phyloP scores from a whole-genome alignment of 2,329 filamentous ascomycete genomes.

The Clarireedia homoeocarpa region DNA sequence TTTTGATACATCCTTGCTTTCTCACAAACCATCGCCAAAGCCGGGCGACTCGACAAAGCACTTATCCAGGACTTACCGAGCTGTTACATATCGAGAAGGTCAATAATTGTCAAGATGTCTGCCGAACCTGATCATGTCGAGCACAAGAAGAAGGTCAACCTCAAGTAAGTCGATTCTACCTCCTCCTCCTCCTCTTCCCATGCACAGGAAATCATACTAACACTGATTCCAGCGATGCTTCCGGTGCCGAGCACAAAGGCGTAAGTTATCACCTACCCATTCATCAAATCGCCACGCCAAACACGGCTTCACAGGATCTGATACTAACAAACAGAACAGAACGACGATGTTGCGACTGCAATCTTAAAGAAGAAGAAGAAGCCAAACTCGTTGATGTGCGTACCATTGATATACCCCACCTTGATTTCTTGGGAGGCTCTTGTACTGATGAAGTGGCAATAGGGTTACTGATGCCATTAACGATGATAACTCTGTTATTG shows the following conservation, averaged over 20 bases:
- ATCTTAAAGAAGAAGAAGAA: slow-evolving; percentile 99
- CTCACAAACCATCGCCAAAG: not conserved
- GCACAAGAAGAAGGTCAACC: slow-evolving; percentile 75
- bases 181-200: not conserved
- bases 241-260: slow-evolving; percentile 78
- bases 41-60: not conserved
- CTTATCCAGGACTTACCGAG: not conserved
- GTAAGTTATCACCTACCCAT: slow-evolving; percentile 41
- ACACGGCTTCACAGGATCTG: slow-evolving; percentile 17
- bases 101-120: slow-evolving; percentile 56
- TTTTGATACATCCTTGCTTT: not conserved
- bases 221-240: slow-evolving; percentile 61
- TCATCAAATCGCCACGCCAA: slow-evolving; percentile 18
- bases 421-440: slow-evolving; percentile 13
- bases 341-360: slow-evolving; percentile 87
- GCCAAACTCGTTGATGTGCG: slow-evolving; percentile 96
- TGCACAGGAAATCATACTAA: slow-evolving; percentile 31
- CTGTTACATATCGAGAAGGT: slow-evolving; percentile 1
- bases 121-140: slow-evolving; percentile 54
- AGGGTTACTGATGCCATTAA: slow-evolving; percentile 97
- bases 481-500: slow-evolving; percentile 99
- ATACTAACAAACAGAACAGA: slow-evolving; percentile 43
- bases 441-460: slow-evolving; percentile 30
- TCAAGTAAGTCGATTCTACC: slow-evolving; percentile 51
- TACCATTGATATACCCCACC: slow-evolving; percentile 18